Conservation (phyloP, 345 rosid genomes). For the Syzygium aqueum region DNA sequence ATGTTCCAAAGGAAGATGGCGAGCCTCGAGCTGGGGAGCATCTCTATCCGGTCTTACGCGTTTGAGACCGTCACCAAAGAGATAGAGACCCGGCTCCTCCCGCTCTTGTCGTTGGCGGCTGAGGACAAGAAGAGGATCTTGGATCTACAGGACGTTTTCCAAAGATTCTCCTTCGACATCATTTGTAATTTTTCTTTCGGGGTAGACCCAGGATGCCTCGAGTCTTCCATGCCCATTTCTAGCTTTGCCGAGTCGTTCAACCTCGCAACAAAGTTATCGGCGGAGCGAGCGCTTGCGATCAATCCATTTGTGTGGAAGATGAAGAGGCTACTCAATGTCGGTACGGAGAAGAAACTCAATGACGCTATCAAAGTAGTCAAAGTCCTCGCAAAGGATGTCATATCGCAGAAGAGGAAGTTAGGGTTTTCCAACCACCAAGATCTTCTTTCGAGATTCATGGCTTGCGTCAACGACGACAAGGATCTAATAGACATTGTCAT, state of each 20-base stretch:
- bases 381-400: slow-evolving; percentile 32
- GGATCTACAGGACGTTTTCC: slow-evolving; percentile 59
- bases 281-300: slow-evolving; percentile 34
- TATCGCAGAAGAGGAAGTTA: slow-evolving; percentile 25
- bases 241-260: slow-evolving; percentile 43
- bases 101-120: slow-evolving; percentile 12
- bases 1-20: slow-evolving; percentile 49
- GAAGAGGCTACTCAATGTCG: slow-evolving; percentile 33
- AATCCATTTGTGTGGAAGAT: slow-evolving; percentile 50
- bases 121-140: not conserved
- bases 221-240: slow-evolving; percentile 29
- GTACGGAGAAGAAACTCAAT: slow-evolving; percentile 45
- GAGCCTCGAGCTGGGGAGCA: slow-evolving; percentile 36
- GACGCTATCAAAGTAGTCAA: slow-evolving; percentile 34
- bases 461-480: slow-evolving; percentile 24
- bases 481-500: slow-evolving; percentile 45
- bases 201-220: slow-evolving; percentile 51
- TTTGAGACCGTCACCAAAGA: slow-evolving; percentile 24
- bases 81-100: slow-evolving; percentile 32
- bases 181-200: slow-evolving; percentile 66
- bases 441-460: slow-evolving; percentile 54
- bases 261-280: slow-evolving; percentile 38
- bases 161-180: slow-evolving; percentile 53
- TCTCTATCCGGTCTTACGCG: slow-evolving; percentile 27
- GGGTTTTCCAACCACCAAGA: slow-evolving; percentile 26